Evolutionary conservation across 257 asterid genomes (phyloP), one percentile per base, ranked within the genome.

Genomic region (Ligustrum vulgare): DNA sequence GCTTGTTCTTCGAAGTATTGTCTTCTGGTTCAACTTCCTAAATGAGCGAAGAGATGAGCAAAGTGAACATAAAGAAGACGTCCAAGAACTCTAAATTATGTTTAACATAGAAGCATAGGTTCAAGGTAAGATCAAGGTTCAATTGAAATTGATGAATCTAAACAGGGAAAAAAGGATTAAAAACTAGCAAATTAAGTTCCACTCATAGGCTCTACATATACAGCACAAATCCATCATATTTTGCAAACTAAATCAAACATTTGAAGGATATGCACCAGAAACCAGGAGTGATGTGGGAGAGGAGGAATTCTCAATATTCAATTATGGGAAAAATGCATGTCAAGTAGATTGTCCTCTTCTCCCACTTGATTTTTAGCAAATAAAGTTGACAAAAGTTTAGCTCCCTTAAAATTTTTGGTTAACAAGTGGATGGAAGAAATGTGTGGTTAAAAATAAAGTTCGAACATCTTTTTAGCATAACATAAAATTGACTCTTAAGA

Each of bases 11-110:
- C 51, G 87, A 74, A 80, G 89, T 79, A 76, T 22, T 76, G 1
- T 80, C 49, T 51, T 91, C 96, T 35, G 84, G 10, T 45, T 73
- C 85, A 75, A 45, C 81, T 78, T 89, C 96, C 98, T 91, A 87
- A 77, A 77, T 71, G 72, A 76, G 45, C 60, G 79, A 62, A 25
- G 49, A 32, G 41, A 73, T 16, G 72, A 62, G 60, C 62, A 35
- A 67, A 74, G 60, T 36, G 69, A 70, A 51, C 37, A 49, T 41
- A 72, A 72, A 67, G 67, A 72, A 77, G 66, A 64, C 34, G 80
- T 63, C 65, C 28, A 58, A 41, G 2, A 67, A 71, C 65, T 35
- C 70, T 28, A 64, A 16, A 71, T 49, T 49, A 58, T 58, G 62
- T 37, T 72, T n/a, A 25, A 32, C 34, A 36, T 33, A 33, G 34